Evolutionary conservation across 805 yeast genomes (phyloP), one percentile per base, ranked within the genome.

Genomic region (Candida succiphila): DNA sequence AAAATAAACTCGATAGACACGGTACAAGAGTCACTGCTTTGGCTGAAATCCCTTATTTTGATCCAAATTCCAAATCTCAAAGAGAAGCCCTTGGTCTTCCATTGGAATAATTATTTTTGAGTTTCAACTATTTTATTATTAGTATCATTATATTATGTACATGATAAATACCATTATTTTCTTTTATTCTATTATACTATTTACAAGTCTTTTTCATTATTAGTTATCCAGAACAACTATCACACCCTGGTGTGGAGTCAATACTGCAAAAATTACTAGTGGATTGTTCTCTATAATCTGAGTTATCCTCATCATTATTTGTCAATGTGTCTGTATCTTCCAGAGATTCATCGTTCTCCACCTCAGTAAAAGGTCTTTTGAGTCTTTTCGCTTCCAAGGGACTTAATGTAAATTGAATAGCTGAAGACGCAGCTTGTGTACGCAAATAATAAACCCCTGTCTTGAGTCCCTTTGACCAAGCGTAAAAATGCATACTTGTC

Each of bases 391-490:
- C 24, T n/a, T n/a, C n/a, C n/a, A n/a, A n/a, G 43, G 65, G 70
- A 44, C 75, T 84, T 34, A 80, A 69, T 14, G 92, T 82, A 60
- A 87, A 89, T 65, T 89, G 94, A 53, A 92, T 92, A 31, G 98
- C 96, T 33, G 95, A 83, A 28, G 95, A 75, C 16, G 98, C 98
- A 39, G 97, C 96, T 69, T 85, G 94, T 9, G 97, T 89, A 62
- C 97, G 79, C 58, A 92, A 67, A 62, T 92, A 92, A 69, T 92
- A 92, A 94, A 92, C 89, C 52, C 98, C 98, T 5, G 98, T 92
- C 72, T 92, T 92, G 56, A 92, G 72, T 40, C 98, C 98, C 67
- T 83, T 86, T 67, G 84, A 83, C 98, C 98, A 92, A 31, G 96
- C 97, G 55, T 92, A 89, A 69, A 92, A 92, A 60, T 92, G 98